Conservation (phyloP, 179 eudicot genomes). For the Spergularia azorica region DNA sequence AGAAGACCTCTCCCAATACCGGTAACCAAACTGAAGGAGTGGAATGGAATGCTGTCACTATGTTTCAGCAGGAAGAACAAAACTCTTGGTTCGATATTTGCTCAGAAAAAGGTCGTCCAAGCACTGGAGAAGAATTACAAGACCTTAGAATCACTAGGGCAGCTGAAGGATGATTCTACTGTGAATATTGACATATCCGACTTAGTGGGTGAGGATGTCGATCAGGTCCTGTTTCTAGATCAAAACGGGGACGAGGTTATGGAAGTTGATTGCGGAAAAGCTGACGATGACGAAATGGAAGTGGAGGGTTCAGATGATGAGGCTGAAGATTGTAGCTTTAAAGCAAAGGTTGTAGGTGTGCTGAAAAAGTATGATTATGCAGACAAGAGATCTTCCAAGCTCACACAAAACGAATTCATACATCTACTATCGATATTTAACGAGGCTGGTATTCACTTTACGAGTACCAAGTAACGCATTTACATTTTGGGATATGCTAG, state of each 20-base stretch:
- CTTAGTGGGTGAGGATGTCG: slow-evolving; percentile 47
- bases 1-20: slow-evolving; percentile 69
- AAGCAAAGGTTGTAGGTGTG: slow-evolving; percentile 48
- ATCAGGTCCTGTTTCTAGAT: slow-evolving; percentile 18
- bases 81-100: slow-evolving; percentile 75
- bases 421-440: slow-evolving; percentile 67
- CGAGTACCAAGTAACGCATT: slow-evolving; percentile 34
- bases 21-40: slow-evolving; percentile 65
- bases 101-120: slow-evolving; percentile 63
- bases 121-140: slow-evolving; percentile 76
- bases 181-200: slow-evolving; percentile 45
- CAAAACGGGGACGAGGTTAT: slow-evolving; percentile 42
- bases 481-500: not conserved
- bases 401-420: slow-evolving; percentile 73
- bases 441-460: slow-evolving; percentile 73
- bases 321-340: slow-evolving; percentile 25
- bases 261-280: slow-evolving; percentile 58
- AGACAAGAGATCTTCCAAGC: slow-evolving; percentile 73
- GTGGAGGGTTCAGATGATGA: slow-evolving; percentile 51
- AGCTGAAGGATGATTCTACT: slow-evolving; percentile 34
- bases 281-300: slow-evolving; percentile 63
- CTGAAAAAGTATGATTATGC: slow-evolving; percentile 63
- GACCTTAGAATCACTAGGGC: slow-evolving; percentile 70
- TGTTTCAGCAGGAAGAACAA: slow-evolving; percentile 82
- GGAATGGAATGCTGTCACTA: slow-evolving; percentile 76